Evolutionary conservation across 2,329 filamentous ascomycete species (phyloP), one percentile per base, ranked within the genome.

Genomic region (Juglanconis oblonga): DNA sequence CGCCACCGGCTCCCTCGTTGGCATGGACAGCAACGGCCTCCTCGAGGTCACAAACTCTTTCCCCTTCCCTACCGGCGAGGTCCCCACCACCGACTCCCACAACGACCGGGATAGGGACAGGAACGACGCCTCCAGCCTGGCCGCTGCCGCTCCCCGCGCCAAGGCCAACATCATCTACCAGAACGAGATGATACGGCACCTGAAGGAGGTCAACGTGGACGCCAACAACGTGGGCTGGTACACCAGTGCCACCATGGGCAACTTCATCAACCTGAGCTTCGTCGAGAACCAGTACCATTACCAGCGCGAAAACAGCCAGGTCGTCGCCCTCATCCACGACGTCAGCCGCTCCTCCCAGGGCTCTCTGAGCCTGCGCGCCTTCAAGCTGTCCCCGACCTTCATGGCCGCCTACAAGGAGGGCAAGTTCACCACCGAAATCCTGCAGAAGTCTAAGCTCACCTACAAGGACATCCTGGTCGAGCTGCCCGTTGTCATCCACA

Each of bases 191-290:
- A 94, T 99, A 77, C 90, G 92, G 72, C 92, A 95, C 76, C 81
- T 98, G 65, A 90, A 94, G 75, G 95, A 98, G 78, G 95, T 99
- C 71, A 99, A 98, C 76, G 91, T 98, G 62, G 95, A 99, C 75
- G 95, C 95, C 67, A 97, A 98, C 82, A 96, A 92, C 71, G 92
- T 96, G 62, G 95, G 95, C 70, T 99, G 93, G 93, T 99, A 99
- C 81, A 97, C 92, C 62, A 97, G 92, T 80, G 92, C 93, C 65
- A 97, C 92, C 76, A 96, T 99, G 91, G 95, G 95, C 76, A 98
- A 97, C 83, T 98, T 98, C 70, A 84, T 98, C 82, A 97, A 93
- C 81, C 77, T 90, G 73, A 91, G 89, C 81, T 93, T 97, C 73
- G 91, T 99, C 76, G 95, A 99, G 84, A 99, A 98, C 81, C 93